Percentiles rank a stretch among this genome's conserved stretches.
Conservation (phyloP, 2,329 filamentous ascomycete species). For the Fusarium tupiense region DNA sequence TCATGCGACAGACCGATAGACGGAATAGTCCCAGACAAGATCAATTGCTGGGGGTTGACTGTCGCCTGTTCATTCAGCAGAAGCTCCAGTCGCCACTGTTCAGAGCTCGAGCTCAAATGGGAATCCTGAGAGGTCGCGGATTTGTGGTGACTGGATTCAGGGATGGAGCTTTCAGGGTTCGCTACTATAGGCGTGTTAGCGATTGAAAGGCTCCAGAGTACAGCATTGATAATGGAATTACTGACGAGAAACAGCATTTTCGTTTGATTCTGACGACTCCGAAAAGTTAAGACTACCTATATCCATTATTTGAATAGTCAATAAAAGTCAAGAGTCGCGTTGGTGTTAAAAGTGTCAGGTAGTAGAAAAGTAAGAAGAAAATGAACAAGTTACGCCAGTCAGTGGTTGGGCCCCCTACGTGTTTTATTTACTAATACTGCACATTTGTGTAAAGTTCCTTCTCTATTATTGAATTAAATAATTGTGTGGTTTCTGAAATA, state of each 20-base stretch:
- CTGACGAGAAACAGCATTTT: background rate
- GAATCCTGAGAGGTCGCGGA: background rate
- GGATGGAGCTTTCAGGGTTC: background rate
- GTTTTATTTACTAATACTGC: background rate
- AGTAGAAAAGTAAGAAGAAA: too few species aligned
- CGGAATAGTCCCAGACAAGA: background rate
- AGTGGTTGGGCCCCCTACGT: background rate
- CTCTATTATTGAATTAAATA: background rate
- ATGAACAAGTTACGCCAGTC: background rate
- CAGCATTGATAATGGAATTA: background rate
- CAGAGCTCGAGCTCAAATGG: background rate
- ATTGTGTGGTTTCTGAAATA: background rate
- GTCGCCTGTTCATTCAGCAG: background rate
- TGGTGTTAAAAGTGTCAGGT: background rate
- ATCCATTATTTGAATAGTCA: rapidly evolving
- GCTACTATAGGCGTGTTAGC: background rate
- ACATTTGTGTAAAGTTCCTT: background rate
- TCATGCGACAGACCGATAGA: background rate
- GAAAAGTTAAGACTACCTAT: background rate
- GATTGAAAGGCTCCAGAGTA: background rate
- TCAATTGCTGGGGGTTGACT: background rate
- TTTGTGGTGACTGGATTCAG: background rate
- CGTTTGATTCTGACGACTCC: background rate
- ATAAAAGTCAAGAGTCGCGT: background rate
- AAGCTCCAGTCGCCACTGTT: background rate